Base-by-base conservation (phyloP, 371 early-diverging fungal genomes). In the Encephalitozoon cuniculi region DNA sequence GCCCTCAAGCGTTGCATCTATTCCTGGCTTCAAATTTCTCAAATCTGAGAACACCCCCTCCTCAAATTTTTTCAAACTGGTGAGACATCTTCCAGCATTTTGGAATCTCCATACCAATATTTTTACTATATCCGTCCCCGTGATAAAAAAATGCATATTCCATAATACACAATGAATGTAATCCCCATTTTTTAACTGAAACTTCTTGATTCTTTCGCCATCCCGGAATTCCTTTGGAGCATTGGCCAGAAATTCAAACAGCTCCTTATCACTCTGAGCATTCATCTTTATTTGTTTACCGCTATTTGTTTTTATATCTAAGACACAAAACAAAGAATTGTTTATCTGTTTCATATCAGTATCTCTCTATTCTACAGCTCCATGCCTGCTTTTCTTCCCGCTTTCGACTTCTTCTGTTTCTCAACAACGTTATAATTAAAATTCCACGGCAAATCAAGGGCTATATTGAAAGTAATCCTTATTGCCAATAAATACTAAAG, bases 41-140 rank as follows among this genome's bases (percentile, higher is more conserved):
- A 99, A 87, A 81, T 99, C 99, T 55, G 85, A 85, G 82, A 99
- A 98, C 15, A 99, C 90, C 63, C 97, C 99, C 83, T 97, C 99
- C 83, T 97, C 97, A 84, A 98, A 97, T 87, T 98, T 98, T 82
- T 96, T 96, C 72, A 91, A 85, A 77, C 91, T 91, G 44, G 85
- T 85, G 26, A 97, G 90, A 9, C 91, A 92, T 21, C 97, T 69
- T 86, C 64, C 92, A 89, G 85, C 92, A 89, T 67, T 90, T 63
- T 92, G 90, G 82, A 96, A 96, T 40, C 97, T 90, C 83, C 91
- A 94, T 21, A 91, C 89, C 1, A 98, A 87, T 0, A 91, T 90
- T 39, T 94, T 91, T 18, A 97, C 95, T 79, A 98, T 96, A 81
- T 98, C 99, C 0, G 97, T 96, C 4, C 97, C 96, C 9, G 96